Percentiles rank a stretch among this genome's conserved stretches.
These are phyloP conservation scores for Datura wrightii DNA, from an alignment of 257 asterid species.

Conservation along the genomic window DNA sequence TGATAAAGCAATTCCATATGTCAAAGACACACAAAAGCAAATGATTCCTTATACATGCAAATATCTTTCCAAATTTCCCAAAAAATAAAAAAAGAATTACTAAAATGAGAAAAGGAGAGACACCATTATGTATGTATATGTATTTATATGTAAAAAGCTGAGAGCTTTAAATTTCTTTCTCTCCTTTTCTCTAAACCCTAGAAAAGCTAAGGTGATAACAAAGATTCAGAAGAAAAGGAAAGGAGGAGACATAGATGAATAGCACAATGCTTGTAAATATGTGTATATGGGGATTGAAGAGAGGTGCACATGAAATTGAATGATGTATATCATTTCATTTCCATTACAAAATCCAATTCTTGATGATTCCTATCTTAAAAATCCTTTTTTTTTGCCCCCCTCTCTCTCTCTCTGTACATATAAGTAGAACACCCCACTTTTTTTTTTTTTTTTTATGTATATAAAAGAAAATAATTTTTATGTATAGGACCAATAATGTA, in stretches of 20 bases:
- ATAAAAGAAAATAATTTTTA: not conserved
- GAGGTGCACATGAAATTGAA: slow-evolving; percentile 70
- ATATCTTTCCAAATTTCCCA: slow-evolving; percentile 40
- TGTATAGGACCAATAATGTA: slow-evolving; percentile 39
- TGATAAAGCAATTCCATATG: slow-evolving; percentile 65
- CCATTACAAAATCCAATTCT: slow-evolving; percentile 32
- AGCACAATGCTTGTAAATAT: not conserved
- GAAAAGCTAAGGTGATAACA: slow-evolving; percentile 38
- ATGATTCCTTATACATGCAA: slow-evolving; percentile 50
- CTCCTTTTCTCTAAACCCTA: slow-evolving; percentile 53
- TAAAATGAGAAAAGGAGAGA: slow-evolving; percentile 19
- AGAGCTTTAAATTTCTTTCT: slow-evolving; percentile 45
- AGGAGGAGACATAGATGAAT: slow-evolving; percentile 28
- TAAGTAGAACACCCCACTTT: not conserved
- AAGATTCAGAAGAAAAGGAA: slow-evolving; percentile 38
- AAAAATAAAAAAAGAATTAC: not conserved
- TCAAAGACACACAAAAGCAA: slow-evolving; percentile 62
- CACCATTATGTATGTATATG: slow-evolving; percentile 20
- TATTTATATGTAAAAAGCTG: slow-evolving; percentile 43
- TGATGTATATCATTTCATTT: slow-evolving; percentile 57
- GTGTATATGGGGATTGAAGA: slow-evolving; percentile 63
- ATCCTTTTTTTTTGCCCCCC: not conserved
- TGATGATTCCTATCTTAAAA: slow-evolving; percentile 20
- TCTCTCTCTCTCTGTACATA: not conserved
- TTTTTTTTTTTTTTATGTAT: not conserved